Base-by-base conservation (phyloP, 495 filamentous ascomycete genomes). In the Cercophora samala region DNA sequence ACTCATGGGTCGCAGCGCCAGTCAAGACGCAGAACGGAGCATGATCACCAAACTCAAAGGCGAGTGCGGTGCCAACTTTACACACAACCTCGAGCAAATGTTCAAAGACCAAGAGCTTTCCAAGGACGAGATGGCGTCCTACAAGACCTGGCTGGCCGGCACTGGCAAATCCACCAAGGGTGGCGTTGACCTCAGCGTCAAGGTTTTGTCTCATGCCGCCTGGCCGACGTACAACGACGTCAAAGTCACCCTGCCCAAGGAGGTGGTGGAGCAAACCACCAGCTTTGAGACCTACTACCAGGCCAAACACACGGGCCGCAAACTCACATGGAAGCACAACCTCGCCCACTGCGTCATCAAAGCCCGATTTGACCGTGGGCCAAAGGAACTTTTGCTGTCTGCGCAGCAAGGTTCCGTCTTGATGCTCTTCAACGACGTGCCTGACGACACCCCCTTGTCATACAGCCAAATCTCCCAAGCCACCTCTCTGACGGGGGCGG, bases 11-110 rank as follows among this genome's bases (percentile, higher is more conserved):
- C 87, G 93, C 67, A 97, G 92, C 74, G 95, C 95, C 13, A 96
- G 91, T 72, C 89, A 91, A 21, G 96, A 98, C 79, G 94, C 95
- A 0, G 95, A 99, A 79, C 87, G 92, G 67, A 96, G 89, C 79
- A 99, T 98, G 96, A 83, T 98, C 26, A 77, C 90, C 25, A 89
- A 93, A 69, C 80, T 99, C 63, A 96, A 93, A 81, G 92, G 87
- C 63, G 94, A 98, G 80, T 98, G 95, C 75, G 96, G 96, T 25
- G 88, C 91, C 3, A 88, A 84, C 69, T 98, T 98, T 74, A 98
- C 96, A 0, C 92, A 97, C 70, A 98, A 99, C 72, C 84, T 99
- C 2, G 95, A 99, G 76, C 90, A 92, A 42, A 99, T 99, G 95
- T 98, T 99, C 82, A 97, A 96, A 73, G 95, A 99, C 72, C 91